Base-by-base conservation (phyloP, 768 basidiomycete species). In the Suillus placidus region DNA sequence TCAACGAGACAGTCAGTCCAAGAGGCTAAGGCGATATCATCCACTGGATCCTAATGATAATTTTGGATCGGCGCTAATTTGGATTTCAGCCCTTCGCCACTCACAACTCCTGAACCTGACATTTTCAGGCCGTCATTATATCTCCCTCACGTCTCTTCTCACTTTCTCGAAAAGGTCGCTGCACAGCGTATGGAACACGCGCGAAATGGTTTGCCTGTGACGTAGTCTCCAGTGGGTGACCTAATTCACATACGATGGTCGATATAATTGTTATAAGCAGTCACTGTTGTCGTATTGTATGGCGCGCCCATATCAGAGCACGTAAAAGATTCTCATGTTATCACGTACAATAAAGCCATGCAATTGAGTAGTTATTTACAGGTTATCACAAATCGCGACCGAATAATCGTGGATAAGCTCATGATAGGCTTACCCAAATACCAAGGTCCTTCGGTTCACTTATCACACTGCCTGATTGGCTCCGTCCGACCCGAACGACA, bases 381-480 rank as follows among this genome's bases (percentile, higher is more conserved):
- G 10, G 34, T 35, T 35, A n/a, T 55, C 20, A 7, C 37, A 60
- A 60, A 12, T 42, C 58, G 58, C 38, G 57, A 9, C 58, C 58
- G 40, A 60, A 18, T 32, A 26, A 60, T 42, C 26, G 2, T 14
- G 5, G 26, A 60, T 26, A 26, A 7, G 9, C 26, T 40, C 12
- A 20, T n/a, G 30, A 34, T 32, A 40, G 38, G 43, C 43, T 20
- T 8, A 45, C 7, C 10, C 30, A 51, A 26, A 51, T 30, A 5
- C 18, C 20, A 56, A 56, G 20, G n/a, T 58, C 38, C 23, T 23
- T 40, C 57, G 57, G 40, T 60, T 60, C 26, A 30, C 38, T 43
- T 60, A 60, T 60, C 23, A 6, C 58, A 60, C 58, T 42, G 30
- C 58, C 40, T 30, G 30, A 55, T 60, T 55, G 34, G 54, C 12